Conservation (phyloP, 1,139 yeast genomes). For the Taphrina flavorubra region DNA sequence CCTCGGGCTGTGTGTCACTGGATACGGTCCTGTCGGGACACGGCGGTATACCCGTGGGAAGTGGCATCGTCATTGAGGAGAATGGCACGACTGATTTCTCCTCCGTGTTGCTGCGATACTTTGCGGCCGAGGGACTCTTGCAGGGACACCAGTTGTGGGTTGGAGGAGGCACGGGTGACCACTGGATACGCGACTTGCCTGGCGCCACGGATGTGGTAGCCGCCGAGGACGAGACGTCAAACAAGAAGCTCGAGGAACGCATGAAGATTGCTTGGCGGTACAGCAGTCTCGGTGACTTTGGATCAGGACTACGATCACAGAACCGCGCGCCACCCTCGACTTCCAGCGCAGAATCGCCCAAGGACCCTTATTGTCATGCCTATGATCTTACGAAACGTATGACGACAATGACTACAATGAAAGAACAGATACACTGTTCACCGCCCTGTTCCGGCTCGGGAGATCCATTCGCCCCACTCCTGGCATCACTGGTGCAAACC, state of each 20-base stretch:
- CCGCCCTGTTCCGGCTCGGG: conserved; percentile 34
- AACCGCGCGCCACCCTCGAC: conserved; percentile 36
- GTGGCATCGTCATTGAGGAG: conserved; percentile 74
- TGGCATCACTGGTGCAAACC: conserved; percentile 31
- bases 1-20: conserved; percentile 50
- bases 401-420: conserved; percentile 7
- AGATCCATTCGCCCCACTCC: conserved; percentile 42
- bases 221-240: conserved; percentile 62
- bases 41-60: conserved; percentile 84
- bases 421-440: not conserved
- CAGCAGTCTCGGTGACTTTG: conserved; percentile 58
- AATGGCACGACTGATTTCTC: conserved; percentile 88
- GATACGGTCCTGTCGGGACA: conserved; percentile 73
- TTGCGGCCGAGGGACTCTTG: conserved; percentile 78
- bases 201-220: conserved; percentile 53
- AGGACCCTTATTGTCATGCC: conserved; percentile 43
- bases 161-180: conserved; percentile 65
- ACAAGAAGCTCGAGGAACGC: conserved; percentile 52
- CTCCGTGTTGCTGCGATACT: conserved; percentile 70
- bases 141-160: conserved; percentile 60
- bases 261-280: conserved; percentile 90
- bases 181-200: conserved; percentile 78
- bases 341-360: conserved; percentile 26
- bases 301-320: conserved; percentile 25
- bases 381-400: conserved; percentile 45